Evolutionary conservation across 2,329 filamentous ascomycete species (phyloP).

Genomic region (Xylaria hypoxylon): DNA sequence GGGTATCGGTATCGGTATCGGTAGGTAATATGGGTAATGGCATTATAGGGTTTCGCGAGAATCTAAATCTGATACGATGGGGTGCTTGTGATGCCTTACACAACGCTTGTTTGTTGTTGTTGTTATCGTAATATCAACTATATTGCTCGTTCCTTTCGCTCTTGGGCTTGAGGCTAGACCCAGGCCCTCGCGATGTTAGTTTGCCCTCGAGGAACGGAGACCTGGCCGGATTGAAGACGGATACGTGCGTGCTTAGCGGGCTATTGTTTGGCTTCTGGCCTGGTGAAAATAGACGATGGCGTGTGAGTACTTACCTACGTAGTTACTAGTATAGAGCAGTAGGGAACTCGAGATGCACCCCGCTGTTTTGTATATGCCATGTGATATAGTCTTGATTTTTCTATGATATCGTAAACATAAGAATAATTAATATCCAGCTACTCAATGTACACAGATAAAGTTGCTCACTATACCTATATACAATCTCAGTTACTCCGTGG

Average conservation of each 20-base stretch:
- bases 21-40: not conserved
- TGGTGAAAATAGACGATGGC: not conserved
- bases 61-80: not conserved
- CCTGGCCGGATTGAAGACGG: not conserved
- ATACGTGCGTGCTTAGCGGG: not conserved
- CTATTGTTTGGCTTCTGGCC: constrained; percentile 1
- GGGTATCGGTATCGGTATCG: constrained; percentile 11
- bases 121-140: not conserved
- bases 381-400: not conserved
- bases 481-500: not conserved
- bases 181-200: not conserved
- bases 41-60: constrained; percentile 1
- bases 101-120: not conserved
- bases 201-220: not conserved
- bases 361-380: constrained; percentile 1
- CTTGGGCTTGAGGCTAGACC: no score
- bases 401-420: not conserved
- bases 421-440: not conserved
- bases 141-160: not conserved
- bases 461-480: not conserved
- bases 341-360: constrained; percentile 10
- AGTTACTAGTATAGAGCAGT: constrained; percentile 6
- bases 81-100: constrained; percentile 5
- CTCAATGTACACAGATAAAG: not conserved
- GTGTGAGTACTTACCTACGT: not conserved